Evolutionary conservation across 31 red algal genomes (phyloP), one percentile per base, ranked within the genome.

Genomic region (Asparagopsis taxiformis): DNA sequence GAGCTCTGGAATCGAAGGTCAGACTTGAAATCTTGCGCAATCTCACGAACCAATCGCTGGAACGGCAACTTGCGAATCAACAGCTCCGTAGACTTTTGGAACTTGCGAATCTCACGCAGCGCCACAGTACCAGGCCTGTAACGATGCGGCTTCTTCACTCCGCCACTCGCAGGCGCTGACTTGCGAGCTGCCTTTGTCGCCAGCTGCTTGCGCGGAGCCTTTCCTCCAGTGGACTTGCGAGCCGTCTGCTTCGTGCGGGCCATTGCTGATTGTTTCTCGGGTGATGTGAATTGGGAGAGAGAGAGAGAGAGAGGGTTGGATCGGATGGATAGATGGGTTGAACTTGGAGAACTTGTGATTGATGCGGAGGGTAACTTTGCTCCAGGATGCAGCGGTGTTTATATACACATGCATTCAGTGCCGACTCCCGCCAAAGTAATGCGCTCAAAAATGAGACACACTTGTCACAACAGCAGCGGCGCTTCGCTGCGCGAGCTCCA

Each of bases 11-110:
- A 99, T 31, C 96, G 96, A 29, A 99, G 73, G 59, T 99, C 96
- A n/a, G 96, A 95, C 77, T 99, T 99, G 89, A 95, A 99, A 60
- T 99, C 96, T 61, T 99, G 96, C 1, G 96, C 96, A 67, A 99
- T 99, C 61, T 99, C 96, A 32, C 96, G 91, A 59, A 99, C 96
- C 34, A 99, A 66, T 32, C 96, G 90, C 76, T 99, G 96, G 82
- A 99, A 99, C 5, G 96, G 96, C 34, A 99, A 85, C 65, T 99
- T 99, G 24, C 96, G 96, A 65, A 99, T 99, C 24, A 99, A 74
- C 74, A 99, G 90, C 59, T 99, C 96, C 19, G 96, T 99, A 39
- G 67, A 78, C 87, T 99, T 99, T 78, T 99, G 96, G 70, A 89
- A 99, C 65, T 83, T 79, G 17, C 96, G 87, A 65, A 99, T 99